Evolutionary conservation across 2,329 filamentous ascomycete genomes (phyloP).

Genomic region (Boeremia lycopersici): DNA sequence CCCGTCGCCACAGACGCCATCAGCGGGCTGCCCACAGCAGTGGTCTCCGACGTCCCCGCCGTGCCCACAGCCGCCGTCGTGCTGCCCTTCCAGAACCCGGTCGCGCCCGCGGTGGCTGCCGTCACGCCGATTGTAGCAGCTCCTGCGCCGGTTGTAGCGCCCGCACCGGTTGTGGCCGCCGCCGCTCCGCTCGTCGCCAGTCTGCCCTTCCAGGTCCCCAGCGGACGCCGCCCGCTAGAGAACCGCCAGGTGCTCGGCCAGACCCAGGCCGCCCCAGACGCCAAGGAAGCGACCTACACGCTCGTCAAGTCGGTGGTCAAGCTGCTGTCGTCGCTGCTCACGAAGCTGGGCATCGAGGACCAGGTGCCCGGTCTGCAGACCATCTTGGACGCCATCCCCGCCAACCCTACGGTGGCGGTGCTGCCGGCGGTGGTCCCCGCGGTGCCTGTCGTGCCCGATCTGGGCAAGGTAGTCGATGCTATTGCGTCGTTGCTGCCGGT

Average conservation of each 20-base stretch:
- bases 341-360: background rate
- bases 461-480: background rate
- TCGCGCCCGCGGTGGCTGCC: background rate
- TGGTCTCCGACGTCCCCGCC: background rate
- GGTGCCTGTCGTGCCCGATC: background rate
- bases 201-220: slow-evolving; percentile 5
- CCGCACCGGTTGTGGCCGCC: background rate
- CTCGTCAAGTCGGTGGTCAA: background rate
- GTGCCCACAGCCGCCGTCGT: background rate
- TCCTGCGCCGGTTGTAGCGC: background rate
- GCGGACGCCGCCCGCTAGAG: background rate
- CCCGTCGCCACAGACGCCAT: slow-evolving; percentile 3
- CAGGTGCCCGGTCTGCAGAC: background rate
- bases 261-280: background rate
- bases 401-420: background rate
- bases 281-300: background rate
- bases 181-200: background rate
- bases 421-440: background rate
- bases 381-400: background rate
- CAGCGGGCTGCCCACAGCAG: slow-evolving; percentile 2
- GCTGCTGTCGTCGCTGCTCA: background rate
- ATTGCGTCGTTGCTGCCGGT: background rate
- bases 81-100: background rate
- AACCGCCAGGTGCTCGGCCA: slow-evolving; percentile 1
- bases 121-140: background rate